Percentiles rank a stretch among this genome's conserved stretches.
phyloP scores from a whole-genome alignment of 2,329 filamentous ascomycete genomes.

The Macroventuria anomochaeta region DNA sequence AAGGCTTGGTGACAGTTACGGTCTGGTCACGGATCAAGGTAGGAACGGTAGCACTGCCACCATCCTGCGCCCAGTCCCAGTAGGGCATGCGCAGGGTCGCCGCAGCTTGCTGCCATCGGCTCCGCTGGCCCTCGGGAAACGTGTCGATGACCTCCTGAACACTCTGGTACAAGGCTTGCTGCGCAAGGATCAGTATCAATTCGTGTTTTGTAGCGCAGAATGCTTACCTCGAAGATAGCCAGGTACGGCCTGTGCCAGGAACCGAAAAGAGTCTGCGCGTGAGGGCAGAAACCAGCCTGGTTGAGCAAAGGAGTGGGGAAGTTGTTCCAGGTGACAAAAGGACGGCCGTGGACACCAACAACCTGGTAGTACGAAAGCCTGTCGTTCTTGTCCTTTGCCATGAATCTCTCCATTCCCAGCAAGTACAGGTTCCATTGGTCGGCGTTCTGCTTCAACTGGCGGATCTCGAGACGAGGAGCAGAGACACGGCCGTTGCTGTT shows the following conservation, averaged over 20 bases:
- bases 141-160: slow-evolving; percentile 51
- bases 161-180: slow-evolving; percentile 53
- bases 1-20: slow-evolving; percentile 53
- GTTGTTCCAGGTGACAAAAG: slow-evolving; percentile 65
- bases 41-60: slow-evolving; percentile 37
- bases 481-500: slow-evolving; percentile 34
- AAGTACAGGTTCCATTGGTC: slow-evolving; percentile 80
- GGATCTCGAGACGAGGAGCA: slow-evolving; percentile 68
- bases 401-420: slow-evolving; percentile 75
- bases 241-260: slow-evolving; percentile 87
- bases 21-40: slow-evolving; percentile 50
- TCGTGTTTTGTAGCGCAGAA: not conserved
- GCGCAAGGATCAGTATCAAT: not conserved
- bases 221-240: slow-evolving; percentile 62
- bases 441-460: slow-evolving; percentile 65
- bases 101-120: slow-evolving; percentile 51
- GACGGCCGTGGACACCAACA: slow-evolving; percentile 81
- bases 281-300: slow-evolving; percentile 74
- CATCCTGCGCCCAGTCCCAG: slow-evolving; percentile 56
- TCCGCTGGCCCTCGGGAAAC: slow-evolving; percentile 50
- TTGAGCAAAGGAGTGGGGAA: slow-evolving; percentile 52
- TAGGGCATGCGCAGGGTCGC: slow-evolving; percentile 53
- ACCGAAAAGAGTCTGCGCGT: slow-evolving; percentile 76
- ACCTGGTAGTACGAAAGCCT: slow-evolving; percentile 79
- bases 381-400: slow-evolving; percentile 68